These are phyloP conservation scores for Colletotrichum echinochloae DNA, from an alignment of 2,329 filamentous ascomycete genomes.

Conservation along the genomic window DNA sequence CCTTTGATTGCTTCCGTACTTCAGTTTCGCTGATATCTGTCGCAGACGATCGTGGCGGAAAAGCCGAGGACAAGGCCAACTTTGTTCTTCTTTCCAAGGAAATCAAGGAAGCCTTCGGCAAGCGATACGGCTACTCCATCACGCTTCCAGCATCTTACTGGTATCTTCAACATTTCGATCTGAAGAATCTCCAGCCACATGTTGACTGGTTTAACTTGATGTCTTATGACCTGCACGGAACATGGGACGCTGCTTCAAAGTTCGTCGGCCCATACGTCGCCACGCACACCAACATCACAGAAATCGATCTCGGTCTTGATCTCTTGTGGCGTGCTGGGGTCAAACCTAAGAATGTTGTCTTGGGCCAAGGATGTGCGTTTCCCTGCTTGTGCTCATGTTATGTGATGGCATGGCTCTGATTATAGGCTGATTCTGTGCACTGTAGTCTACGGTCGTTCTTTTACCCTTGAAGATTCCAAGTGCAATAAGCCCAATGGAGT, in stretches of 20 bases:
- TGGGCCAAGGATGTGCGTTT: conserved; percentile 49
- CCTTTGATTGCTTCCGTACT: not conserved
- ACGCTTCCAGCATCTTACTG: conserved; percentile 43
- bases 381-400: conserved; percentile 46
- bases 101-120: not conserved
- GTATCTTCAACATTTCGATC: conserved; percentile 47
- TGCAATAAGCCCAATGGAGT: conserved; percentile 40
- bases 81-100: conserved; percentile 2
- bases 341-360: conserved; percentile 52
- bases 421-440: no score
- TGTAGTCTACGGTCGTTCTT: conserved; percentile 27
- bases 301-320: conserved; percentile 56
- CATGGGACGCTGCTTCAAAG: conserved; percentile 48
- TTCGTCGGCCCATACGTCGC: conserved; percentile 14
- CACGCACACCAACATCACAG: conserved; percentile 54
- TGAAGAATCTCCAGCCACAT: conserved; percentile 40
- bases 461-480: conserved; percentile 22
- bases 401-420: conserved; percentile 56
- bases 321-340: conserved; percentile 61
- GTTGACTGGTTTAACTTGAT: conserved; percentile 57
- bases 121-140: conserved; percentile 44
- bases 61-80: not conserved
- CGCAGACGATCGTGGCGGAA: not conserved
- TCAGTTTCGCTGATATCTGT: not conserved
- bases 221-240: conserved; percentile 33